Evolutionary conservation across 805 yeast species (phyloP).

Genomic region (Scheffersomyces lignosus): DNA sequence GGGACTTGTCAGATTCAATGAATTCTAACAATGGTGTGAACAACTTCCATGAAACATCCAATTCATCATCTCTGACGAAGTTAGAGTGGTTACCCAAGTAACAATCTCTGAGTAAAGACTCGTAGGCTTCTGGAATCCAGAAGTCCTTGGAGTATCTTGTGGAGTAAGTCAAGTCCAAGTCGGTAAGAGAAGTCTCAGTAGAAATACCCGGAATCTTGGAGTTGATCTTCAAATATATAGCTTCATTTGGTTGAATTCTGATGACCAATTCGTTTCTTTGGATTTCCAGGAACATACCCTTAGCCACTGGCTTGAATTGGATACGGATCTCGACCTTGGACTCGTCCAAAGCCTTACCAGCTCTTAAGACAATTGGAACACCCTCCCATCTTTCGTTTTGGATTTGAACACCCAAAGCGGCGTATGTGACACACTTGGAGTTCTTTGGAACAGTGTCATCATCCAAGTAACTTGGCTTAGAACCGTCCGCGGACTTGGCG

Average conservation of each 20-base stretch:
- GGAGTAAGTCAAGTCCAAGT: slow-evolving; percentile 84
- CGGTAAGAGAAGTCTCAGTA: slow-evolving; percentile 79
- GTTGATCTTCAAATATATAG: slow-evolving; percentile 90
- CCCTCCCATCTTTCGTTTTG: slow-evolving; percentile 98
- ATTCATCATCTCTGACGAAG: slow-evolving; percentile 96
- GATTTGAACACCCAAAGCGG: slow-evolving; percentile 77
- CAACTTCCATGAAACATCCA: slow-evolving; percentile 88
- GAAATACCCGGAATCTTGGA: slow-evolving; percentile 92
- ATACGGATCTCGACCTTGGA: slow-evolving; percentile 93
- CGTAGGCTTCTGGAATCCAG: slow-evolving; percentile 98
- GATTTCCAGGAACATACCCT: slow-evolving; percentile 77
- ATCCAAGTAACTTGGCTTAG: slow-evolving; percentile 87
- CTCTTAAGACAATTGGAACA: slow-evolving; percentile 92
- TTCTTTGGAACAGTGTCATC: slow-evolving; percentile 83
- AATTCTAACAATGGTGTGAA: slow-evolving; percentile 88
- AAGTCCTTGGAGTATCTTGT: slow-evolving; percentile 75
- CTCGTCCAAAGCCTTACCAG: slow-evolving; percentile 96
- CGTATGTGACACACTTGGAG: slow-evolving; percentile 89
- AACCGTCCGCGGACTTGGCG: slow-evolving; percentile 77
- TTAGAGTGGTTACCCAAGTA: slow-evolving; percentile 91
- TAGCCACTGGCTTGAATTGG: slow-evolving; percentile 84
- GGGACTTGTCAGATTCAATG: slow-evolving; percentile 71
- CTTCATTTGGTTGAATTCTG: slow-evolving; percentile 93
- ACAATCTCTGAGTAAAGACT: slow-evolving; percentile 90
- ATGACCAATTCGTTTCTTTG: slow-evolving; percentile 92